A percentile compares a stretch with the other conserved stretches of the same genome.
Conservation (phyloP, 768 basidiomycete genomes). For the Leccinellum luteum region DNA sequence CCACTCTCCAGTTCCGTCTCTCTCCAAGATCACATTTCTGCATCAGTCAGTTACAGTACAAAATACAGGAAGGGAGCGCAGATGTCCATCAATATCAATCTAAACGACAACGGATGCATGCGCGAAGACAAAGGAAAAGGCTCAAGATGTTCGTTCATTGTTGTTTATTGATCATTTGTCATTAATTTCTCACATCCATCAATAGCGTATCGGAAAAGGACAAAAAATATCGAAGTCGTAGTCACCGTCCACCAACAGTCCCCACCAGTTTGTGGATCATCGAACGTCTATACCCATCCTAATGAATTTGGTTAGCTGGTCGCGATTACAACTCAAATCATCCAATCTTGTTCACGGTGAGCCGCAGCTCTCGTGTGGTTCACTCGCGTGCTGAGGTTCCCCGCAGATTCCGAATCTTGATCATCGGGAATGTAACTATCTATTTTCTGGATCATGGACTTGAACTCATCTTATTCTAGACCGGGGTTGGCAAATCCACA, state of each 20-base stretch:
- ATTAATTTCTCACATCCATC: background rate
- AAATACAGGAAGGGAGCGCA: background rate
- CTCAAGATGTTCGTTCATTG: slow-evolving; percentile 4
- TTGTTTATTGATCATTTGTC: background rate
- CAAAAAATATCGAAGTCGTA: slow-evolving; percentile 9
- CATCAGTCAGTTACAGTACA: slow-evolving; percentile 1
- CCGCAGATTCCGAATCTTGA: slow-evolving; percentile 14
- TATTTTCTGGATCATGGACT: background rate
- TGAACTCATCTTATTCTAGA: slow-evolving; percentile 1
- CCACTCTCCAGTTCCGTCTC: background rate
- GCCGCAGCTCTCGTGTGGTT: background rate
- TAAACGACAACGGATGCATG: background rate
- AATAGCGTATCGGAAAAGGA: slow-evolving; percentile 10
- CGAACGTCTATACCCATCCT: background rate
- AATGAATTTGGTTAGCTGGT: slow-evolving; percentile 2
- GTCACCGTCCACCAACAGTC: background rate
- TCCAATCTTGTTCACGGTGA: slow-evolving; percentile 12
- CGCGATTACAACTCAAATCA: slow-evolving; percentile 7
- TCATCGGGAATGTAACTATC: slow-evolving; percentile 14
- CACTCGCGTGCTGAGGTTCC: background rate
- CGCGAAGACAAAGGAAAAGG: background rate
- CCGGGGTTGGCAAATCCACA: slow-evolving; percentile 16
- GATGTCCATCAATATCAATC: background rate
- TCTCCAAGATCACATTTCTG: background rate
- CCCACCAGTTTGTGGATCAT: background rate